These are phyloP conservation scores for Sarocladium brachiariae DNA, from an alignment of 2,329 filamentous ascomycete species.

Conservation along the genomic window DNA sequence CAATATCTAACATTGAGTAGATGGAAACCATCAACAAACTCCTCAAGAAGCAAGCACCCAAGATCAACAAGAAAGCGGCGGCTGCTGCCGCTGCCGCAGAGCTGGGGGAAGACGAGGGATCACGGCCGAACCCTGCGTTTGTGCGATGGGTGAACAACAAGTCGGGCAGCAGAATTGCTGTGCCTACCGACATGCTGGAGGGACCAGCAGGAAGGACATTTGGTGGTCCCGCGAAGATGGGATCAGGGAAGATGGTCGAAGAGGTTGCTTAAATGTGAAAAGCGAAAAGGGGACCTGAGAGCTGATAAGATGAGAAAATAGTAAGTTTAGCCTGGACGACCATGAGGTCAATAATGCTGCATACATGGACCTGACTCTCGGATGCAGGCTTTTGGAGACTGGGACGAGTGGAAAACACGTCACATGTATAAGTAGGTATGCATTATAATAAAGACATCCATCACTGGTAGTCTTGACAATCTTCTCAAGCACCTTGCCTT, in stretches of 20 bases:
- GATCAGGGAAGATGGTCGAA: conserved; percentile 45
- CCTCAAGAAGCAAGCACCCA: conserved; percentile 77
- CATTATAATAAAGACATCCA: no score
- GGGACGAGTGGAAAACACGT: no score
- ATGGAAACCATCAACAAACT: conserved; percentile 90
- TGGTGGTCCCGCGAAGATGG: conserved; percentile 21
- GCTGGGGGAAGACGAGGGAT: conserved; percentile 39
- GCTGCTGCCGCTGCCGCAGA: conserved; percentile 22
- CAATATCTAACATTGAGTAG: no score
- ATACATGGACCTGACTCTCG: no score
- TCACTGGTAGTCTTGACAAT: no score
- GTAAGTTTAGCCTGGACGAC: no score
- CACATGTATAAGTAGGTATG: no score
- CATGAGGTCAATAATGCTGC: no score
- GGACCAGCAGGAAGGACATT: conserved; percentile 58
- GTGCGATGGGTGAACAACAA: conserved; percentile 66
- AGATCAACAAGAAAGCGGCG: conserved; percentile 52
- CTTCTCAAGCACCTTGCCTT: no score
- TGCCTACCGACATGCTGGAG: conserved; percentile 62
- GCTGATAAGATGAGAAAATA: no score
- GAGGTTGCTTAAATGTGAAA: conserved; percentile 35
- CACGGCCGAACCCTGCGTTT: conserved; percentile 51
- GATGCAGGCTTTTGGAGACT: no score
- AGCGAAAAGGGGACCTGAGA: no score
- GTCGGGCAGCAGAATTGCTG: conserved; percentile 54